Percentiles rank a stretch among this genome's conserved stretches.
Conservation (phyloP, 2,329 filamentous ascomycete genomes). For the Aspergillus sclerotialis region DNA sequence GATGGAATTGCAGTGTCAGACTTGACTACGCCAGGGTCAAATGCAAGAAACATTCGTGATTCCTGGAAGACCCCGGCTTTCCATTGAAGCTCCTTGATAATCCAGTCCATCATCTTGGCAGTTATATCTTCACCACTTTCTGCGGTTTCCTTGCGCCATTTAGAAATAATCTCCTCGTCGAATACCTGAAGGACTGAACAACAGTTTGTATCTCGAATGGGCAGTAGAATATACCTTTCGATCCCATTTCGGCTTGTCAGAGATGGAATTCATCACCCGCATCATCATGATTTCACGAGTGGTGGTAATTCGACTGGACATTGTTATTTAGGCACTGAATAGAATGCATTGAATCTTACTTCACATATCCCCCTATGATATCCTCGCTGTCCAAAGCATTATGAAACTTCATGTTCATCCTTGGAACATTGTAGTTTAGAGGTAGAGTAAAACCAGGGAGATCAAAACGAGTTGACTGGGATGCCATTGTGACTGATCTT, state of each 20-base stretch:
- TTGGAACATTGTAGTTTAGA: background rate
- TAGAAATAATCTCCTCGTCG: constrained; percentile 25
- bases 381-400: constrained; percentile 1
- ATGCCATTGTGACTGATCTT: background rate
- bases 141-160: constrained; percentile 28
- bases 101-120: constrained; percentile 27
- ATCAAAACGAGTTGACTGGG: constrained; percentile 1
- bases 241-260: constrained; percentile 36
- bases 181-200: constrained; percentile 16
- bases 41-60: constrained; percentile 34
- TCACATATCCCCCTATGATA: background rate
- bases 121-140: constrained; percentile 17
- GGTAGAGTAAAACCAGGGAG: background rate
- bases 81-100: constrained; percentile 42
- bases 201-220: background rate
- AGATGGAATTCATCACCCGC: constrained; percentile 34
- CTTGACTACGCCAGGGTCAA: constrained; percentile 46
- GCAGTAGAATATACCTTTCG: constrained; percentile 24
- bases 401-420: background rate
- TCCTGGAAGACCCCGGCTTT: constrained; percentile 39
- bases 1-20: constrained; percentile 44
- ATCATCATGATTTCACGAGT: constrained; percentile 36
- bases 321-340: background rate
- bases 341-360: background rate
- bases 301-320: constrained; percentile 6